Evolutionary conservation across 345 rosid species (phyloP).

Genomic region (Triadica sebifera): DNA sequence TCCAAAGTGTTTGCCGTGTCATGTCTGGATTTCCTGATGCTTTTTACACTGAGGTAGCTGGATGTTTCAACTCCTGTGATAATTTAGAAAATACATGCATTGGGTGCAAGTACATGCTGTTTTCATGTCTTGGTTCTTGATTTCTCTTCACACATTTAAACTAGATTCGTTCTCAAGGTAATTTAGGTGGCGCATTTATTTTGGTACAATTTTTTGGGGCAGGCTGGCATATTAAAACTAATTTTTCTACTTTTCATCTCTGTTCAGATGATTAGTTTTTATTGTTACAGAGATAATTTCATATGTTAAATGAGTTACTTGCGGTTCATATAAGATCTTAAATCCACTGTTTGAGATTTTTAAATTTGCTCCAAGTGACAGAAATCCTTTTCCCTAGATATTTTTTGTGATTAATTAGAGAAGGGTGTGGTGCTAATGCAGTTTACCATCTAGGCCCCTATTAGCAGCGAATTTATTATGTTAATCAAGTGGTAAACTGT

Average conservation of each 20-base stretch:
- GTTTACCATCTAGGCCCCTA: neutral
- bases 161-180: neutral
- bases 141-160: slow-evolving; percentile 68
- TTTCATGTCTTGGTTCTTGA: slow-evolving; percentile 78
- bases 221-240: neutral
- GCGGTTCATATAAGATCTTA: neutral
- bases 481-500: neutral
- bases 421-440: neutral
- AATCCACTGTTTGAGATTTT: neutral
- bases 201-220: neutral
- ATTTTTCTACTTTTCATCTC: neutral
- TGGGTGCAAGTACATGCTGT: slow-evolving; percentile 55
- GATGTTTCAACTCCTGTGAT: neutral
- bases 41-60: slow-evolving; percentile 69
- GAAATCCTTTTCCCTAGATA: neutral
- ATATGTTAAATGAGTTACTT: neutral
- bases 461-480: neutral
- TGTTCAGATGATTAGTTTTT: neutral
- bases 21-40: slow-evolving; percentile 92
- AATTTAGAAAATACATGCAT: slow-evolving; percentile 6
- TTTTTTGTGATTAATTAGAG: neutral
- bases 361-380: neutral
- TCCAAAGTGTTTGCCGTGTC: slow-evolving; percentile 82
- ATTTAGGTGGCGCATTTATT: neutral
- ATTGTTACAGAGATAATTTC: neutral